These are phyloP conservation scores for Alternaria brassicae DNA, from an alignment of 2,329 filamentous ascomycete genomes.

Conservation along the genomic window DNA sequence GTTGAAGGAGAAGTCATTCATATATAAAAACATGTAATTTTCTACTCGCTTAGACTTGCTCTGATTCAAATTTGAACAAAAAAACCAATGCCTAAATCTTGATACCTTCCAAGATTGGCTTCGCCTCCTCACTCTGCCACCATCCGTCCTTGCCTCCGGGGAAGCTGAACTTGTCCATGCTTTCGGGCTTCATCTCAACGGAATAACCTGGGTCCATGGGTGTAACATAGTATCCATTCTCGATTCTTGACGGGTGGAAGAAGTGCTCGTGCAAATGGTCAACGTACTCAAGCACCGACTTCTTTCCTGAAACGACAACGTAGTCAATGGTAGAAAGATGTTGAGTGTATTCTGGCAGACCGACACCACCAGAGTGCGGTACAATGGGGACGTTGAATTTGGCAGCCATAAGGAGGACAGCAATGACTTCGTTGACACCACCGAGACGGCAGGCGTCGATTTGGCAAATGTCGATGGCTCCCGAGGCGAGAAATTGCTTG, in stretches of 20 bases:
- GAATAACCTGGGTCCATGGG: constrained; percentile 84
- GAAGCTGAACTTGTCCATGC: constrained; percentile 80
- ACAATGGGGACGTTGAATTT: constrained; percentile 83
- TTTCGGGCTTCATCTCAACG: constrained; percentile 90
- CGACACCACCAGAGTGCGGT: constrained; percentile 87
- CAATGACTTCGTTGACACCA: constrained; percentile 89
- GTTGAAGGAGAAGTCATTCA: background rate
- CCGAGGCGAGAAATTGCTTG: constrained; percentile 84
- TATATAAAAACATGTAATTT: background rate
- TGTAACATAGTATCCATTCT: constrained; percentile 87
- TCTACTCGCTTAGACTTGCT: background rate
- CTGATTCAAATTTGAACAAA: background rate
- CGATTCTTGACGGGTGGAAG: constrained; percentile 78
- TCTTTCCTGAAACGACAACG: constrained; percentile 81
- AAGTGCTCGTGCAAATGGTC: constrained; percentile 96
- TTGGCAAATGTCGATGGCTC: constrained; percentile 86
- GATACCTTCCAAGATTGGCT: constrained; percentile 69
- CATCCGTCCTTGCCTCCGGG: constrained; percentile 81
- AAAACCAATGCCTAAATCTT: constrained; percentile 44
- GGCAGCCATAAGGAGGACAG: constrained; percentile 85
- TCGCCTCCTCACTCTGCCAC: constrained; percentile 86
- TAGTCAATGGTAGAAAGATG: constrained; percentile 94
- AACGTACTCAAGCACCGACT: constrained; percentile 86
- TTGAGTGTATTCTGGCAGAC: constrained; percentile 91
- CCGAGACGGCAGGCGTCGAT: constrained; percentile 90